Evolutionary conservation across 371 early-diverging fungal genomes (phyloP), one percentile per base, ranked within the genome.

Genomic region (Blastocladiella emersonii): DNA sequence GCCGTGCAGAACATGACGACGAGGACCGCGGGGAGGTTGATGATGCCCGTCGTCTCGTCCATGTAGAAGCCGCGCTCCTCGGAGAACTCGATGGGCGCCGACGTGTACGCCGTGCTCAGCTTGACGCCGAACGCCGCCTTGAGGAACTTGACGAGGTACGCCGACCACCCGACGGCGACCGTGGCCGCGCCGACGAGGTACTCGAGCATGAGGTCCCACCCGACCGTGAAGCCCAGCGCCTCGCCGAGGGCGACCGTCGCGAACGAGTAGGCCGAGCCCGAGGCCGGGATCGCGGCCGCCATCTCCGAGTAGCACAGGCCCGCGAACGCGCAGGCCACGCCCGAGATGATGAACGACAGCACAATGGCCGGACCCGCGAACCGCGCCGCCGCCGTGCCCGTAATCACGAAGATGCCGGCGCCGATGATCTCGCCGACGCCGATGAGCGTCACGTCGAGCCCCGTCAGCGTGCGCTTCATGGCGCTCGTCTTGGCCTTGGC

Each of bases 131-230:
- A 86, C 57, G 85, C 85, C 7, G 80, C 85, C 57, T 85, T 79
- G 10, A 89, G 76, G 63, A 91, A 87, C 23, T 77, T 72, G 27
- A 80, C 81, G 65, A 91, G 77, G 67, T 91, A 91, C 23, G 77
- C 80, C 34, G 88, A 86, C 88, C 90, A 91, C 17, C 87, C 87
- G n/a, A 83, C 85, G 39, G 79, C 81, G 39, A 67, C 68, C 12
- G 66, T 45, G 27, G 68, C 70, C 0, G 61, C 61, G 8, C 61
- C 87, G 13, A 88, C 81, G 76, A 86, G 73, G 68, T 88, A 90
- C 74, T 91, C 91, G 39, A 91, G 74, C n/a, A 87, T 84, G 37
- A 91, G 72, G 71, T 89, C 84, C 90, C 90, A 91, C 30, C 89
- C 45, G 4, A 44, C 23, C 3, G 82, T 83, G 88, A 88, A 91